phyloP scores from a whole-genome alignment of 1,284 basidiomycete genomes.

The Pascua sp. region DNA sequence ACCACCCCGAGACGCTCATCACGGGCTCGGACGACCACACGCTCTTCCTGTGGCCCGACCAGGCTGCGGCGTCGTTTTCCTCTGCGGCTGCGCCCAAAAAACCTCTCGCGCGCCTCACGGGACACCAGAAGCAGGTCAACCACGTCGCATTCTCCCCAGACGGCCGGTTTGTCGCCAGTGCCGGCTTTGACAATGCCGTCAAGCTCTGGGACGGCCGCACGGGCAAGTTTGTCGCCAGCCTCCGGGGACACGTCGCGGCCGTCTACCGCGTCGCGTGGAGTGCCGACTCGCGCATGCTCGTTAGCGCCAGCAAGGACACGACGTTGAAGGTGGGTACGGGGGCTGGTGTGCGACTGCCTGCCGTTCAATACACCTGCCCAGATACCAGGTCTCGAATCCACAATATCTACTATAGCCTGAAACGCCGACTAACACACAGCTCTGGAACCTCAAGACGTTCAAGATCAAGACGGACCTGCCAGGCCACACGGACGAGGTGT shows the following conservation, averaged over 20 bases:
- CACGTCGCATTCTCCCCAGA: slow-evolving; percentile 96
- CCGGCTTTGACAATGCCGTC: slow-evolving; percentile 87
- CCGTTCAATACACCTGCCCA: too few species aligned
- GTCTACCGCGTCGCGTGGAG: slow-evolving; percentile 96
- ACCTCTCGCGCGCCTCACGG: slow-evolving; percentile 80
- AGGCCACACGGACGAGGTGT: slow-evolving; percentile 96
- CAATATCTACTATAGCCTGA: background rate
- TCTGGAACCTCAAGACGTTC: slow-evolving; percentile 92
- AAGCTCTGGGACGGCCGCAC: slow-evolving; percentile 91
- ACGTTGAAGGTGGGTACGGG: slow-evolving; percentile 71
- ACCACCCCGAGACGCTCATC: slow-evolving; percentile 77
- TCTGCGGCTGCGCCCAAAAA: slow-evolving; percentile 59
- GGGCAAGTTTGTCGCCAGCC: slow-evolving; percentile 83
- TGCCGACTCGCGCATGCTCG: slow-evolving; percentile 83
- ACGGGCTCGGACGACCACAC: slow-evolving; percentile 94
- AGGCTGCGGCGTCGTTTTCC: slow-evolving; percentile 55
- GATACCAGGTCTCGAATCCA: too few species aligned
- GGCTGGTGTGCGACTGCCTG: slow-evolving; percentile 19
- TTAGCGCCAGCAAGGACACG: slow-evolving; percentile 92
- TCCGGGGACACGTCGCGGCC: slow-evolving; percentile 88
- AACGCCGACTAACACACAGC: slow-evolving; percentile 51
- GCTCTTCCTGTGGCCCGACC: slow-evolving; percentile 79
- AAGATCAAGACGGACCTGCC: slow-evolving; percentile 91
- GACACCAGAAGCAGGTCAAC: slow-evolving; percentile 92
- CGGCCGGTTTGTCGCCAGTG: slow-evolving; percentile 84